These are phyloP conservation scores for Aphanocladium album DNA, from an alignment of 2,329 filamentous ascomycete species.

Conservation along the genomic window DNA sequence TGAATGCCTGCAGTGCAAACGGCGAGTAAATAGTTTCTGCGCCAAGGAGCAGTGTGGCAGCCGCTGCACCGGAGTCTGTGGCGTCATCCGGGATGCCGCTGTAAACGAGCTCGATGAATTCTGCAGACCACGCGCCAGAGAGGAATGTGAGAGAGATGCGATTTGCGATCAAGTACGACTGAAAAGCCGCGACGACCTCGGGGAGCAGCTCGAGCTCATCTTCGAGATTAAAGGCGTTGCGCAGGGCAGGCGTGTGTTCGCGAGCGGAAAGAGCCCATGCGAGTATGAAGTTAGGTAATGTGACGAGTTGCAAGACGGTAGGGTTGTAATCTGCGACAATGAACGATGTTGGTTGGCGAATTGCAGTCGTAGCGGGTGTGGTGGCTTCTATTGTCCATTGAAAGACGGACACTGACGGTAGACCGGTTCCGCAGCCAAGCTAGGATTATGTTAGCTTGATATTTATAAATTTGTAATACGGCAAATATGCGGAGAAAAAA, in stretches of 20 bases:
- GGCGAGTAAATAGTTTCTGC: conserved; percentile 83
- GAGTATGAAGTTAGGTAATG: conserved; percentile 71
- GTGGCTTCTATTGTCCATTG: conserved; percentile 44
- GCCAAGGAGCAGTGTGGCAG: conserved; percentile 55
- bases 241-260: conserved; percentile 32
- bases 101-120: conserved; percentile 58
- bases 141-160: conserved; percentile 59
- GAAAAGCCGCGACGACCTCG: conserved; percentile 55
- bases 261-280: conserved; percentile 55
- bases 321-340: conserved; percentile 76
- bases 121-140: conserved; percentile 68
- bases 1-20: conserved; percentile 63
- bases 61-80: neutral
- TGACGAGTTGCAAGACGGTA: conserved; percentile 71
- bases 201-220: conserved; percentile 62
- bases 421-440: conserved; percentile 73
- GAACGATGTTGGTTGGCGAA: conserved; percentile 44
- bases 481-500: neutral
- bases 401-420: conserved; percentile 68
- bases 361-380: neutral
- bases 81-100: conserved; percentile 15
- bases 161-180: conserved; percentile 41
- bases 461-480: neutral
- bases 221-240: conserved; percentile 43
- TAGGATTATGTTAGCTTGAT: conserved; percentile 27